phyloP scores from a whole-genome alignment of 306 rosid species.

The Pachyrhizus erosus region DNA sequence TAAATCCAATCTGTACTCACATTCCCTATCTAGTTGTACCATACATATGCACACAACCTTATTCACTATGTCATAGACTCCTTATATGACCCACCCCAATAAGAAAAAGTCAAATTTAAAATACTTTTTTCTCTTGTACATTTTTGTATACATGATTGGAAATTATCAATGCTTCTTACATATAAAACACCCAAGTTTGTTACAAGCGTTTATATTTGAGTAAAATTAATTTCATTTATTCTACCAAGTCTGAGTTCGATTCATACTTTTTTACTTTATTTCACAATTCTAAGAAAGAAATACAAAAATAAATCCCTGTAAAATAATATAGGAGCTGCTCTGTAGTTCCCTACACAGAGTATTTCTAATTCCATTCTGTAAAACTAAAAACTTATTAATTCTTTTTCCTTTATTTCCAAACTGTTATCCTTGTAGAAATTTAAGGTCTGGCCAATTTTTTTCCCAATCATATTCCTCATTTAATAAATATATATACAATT shows the following conservation, averaged over 20 bases:
- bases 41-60: slow-evolving; percentile 38
- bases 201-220: not conserved
- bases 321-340: not conserved
- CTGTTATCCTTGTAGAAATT: not conserved
- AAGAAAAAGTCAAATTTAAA: slow-evolving; percentile 27
- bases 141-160: not conserved
- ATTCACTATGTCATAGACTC: slow-evolving; percentile 40
- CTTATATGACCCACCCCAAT: slow-evolving; percentile 46
- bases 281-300: not conserved
- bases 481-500: not conserved
- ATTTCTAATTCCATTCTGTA: not conserved
- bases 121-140: slow-evolving; percentile 1
- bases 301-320: not conserved
- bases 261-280: not conserved
- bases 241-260: not conserved
- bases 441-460: not conserved
- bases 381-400: not conserved
- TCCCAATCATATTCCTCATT: not conserved
- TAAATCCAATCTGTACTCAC: slow-evolving; percentile 42
- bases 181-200: not conserved
- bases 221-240: not conserved
- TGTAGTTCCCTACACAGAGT: not conserved
- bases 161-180: not conserved
- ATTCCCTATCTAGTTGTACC: slow-evolving; percentile 47
- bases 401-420: not conserved